Conservation (phyloP, 2,329 filamentous ascomycete genomes). For the Stromatinia cepivora region DNA sequence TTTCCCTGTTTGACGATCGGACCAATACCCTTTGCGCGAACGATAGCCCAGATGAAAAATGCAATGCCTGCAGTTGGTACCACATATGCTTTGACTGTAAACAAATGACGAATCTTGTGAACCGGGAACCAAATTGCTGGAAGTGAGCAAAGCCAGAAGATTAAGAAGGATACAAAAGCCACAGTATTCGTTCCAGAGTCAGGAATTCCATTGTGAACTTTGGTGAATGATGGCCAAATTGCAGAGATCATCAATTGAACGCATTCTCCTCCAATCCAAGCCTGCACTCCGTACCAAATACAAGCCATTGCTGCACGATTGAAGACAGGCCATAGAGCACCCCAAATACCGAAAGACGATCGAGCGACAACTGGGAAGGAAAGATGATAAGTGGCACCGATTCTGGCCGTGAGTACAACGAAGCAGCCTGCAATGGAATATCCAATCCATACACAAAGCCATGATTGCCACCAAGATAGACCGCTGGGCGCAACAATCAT, state of each 20-base stretch:
- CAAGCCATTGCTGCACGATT: conserved; percentile 82
- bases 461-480: conserved; percentile 88
- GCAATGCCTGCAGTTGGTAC: conserved; percentile 81
- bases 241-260: conserved; percentile 85
- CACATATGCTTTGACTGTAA: conserved; percentile 85
- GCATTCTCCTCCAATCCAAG: conserved; percentile 82
- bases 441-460: conserved; percentile 85
- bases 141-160: conserved; percentile 80
- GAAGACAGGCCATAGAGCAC: conserved; percentile 82
- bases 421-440: conserved; percentile 77
- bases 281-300: conserved; percentile 84
- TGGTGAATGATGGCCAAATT: conserved; percentile 67
- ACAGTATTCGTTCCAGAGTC: conserved; percentile 71
- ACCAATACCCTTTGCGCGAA: conserved; percentile 78
- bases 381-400: conserved; percentile 85
- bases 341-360: conserved; percentile 85
- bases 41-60: conserved; percentile 85
- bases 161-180: conserved; percentile 77
- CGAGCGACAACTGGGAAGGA: conserved; percentile 81
- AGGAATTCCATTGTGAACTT: conserved; percentile 67
- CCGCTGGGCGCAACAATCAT: conserved; percentile 65
- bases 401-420: conserved; percentile 75
- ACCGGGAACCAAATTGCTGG: conserved; percentile 89
- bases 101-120: conserved; percentile 83
- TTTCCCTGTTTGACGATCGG: conserved; percentile 74